Evolutionary conservation across 257 asterid genomes (phyloP), one percentile per base, ranked within the genome.

Genomic region (Schizonepeta tenuifolia): DNA sequence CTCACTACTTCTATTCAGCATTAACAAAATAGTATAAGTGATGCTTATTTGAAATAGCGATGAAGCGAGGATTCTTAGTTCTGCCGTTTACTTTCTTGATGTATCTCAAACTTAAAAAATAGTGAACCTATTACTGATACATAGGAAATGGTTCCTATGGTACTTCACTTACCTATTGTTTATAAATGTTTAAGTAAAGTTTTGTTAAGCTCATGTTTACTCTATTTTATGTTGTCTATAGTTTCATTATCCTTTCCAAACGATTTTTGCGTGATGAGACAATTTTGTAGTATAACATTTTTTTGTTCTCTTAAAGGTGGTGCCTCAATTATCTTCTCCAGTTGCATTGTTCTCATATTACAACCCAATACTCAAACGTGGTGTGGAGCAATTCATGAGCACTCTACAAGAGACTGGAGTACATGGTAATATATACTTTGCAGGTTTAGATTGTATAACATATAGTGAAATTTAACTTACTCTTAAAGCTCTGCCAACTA

Each of bases 341-440:
- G 17, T 92, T 59, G 87, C 96, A 55, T 43, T 92, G 9, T 92
- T 92, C 87, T 72, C 96, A 8, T 92, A 92, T 84, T 92, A 92
- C 79, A 92, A 92, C 69, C 98, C 98, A 49, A 90, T 92, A 81
- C 94, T 92, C 69, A 90, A 90, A 80, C 91, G 96, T 56, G 98
- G 98, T 0, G 71, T 79, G 65, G 96, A 81, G 41, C 82, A 87
- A 68, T 92, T 92, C 87, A 90, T 92, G 98, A 82, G 59, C 77
- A 90, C 85, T 61, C 84, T 88, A 73, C 79, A 86, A 69, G 96
- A 90, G 73, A 78, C 86, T 21, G 96, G 96, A 70, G 64, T 92
- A 76, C 96, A 84, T 59, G 98, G 98, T 92, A 86, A 78, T 73
- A 47, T 53, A 20, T 36, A 55, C 59, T 67, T 28, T 40, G 56